Base-by-base conservation (phyloP, 345 rosid species). In the Dipteronia dyeriana region DNA sequence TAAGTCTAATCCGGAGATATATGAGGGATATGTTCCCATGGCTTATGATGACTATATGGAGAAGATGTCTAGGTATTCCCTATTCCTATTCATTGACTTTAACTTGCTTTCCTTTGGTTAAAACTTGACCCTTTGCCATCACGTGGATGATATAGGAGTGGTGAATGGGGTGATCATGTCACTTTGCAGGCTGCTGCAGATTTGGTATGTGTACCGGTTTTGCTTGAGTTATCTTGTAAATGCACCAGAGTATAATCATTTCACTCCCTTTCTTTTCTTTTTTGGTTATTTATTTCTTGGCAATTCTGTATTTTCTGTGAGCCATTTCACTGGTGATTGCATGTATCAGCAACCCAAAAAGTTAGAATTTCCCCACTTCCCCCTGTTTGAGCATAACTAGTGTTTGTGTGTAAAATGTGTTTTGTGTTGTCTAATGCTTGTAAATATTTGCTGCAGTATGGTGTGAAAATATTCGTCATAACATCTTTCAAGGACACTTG, bases 21-120 rank as follows among this genome's bases (percentile, higher is more conserved):
- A 91, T 60, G 91, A 87, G 75, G 96, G 89, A 77, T 91, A 90
- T 80, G 94, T 90, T 82, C 86, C 96, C 19, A 91, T 91, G 96
- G 86, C 81, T 3, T 91, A 80, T 75, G 86, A 59, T 17, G 92
- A 91, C 68, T 91, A 90, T 82, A 78, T 91, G 81, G 88, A 88
- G 86, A 83, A 85, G 87, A 91, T 91, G 94, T 81, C 85, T 80
- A 82, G 76, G 94, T 91, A 75, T 66, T 53, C 53, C 71, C 79
- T 78, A 75, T 54, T 65, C 65, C 63, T 70, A 62, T 69, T 51
- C 63, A 17, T 68, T 60, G n/a, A 59, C 16, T 76, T 73, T 22
- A 62, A 53, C 61, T 62, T 62, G 51, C 38, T 62, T 63, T 16
- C 29, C 70, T 75, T 57, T 9, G 67, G 16, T 22, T 70, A 41